Evolutionary conservation across 1,284 basidiomycete species (phyloP).

Genomic region (Fereydounia khargensis): DNA sequence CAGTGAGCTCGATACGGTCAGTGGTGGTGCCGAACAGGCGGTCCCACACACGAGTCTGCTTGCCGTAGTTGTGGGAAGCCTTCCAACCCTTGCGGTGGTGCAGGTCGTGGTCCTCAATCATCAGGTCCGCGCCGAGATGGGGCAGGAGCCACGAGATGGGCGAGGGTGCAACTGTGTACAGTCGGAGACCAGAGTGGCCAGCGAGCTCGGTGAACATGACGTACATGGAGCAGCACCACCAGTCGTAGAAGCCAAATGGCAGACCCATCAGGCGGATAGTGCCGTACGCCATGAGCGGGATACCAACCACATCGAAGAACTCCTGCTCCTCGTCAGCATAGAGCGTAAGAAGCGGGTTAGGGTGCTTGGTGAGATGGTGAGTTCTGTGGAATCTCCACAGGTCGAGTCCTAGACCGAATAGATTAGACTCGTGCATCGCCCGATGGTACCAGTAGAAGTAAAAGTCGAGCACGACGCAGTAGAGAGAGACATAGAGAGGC

Average conservation of each 20-base stretch:
- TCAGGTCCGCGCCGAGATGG: conserved; percentile 37
- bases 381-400: conserved; percentile 39
- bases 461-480: conserved; percentile 37
- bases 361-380: conserved; percentile 47
- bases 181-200: conserved; percentile 48
- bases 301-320: conserved; percentile 35
- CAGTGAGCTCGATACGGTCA: conserved; percentile 33
- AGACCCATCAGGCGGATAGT: conserved; percentile 12
- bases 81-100: conserved; percentile 51
- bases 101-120: conserved; percentile 55
- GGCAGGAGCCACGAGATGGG: conserved; percentile 21
- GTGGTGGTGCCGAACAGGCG: conserved; percentile 41
- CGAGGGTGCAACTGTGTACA: conserved; percentile 25
- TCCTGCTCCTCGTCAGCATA: conserved; percentile 49
- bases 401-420: no score
- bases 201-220: conserved; percentile 39
- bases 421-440: conserved; percentile 42
- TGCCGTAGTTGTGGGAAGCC: conserved; percentile 44
- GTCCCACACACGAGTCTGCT: conserved; percentile 53
- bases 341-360: conserved; percentile 29
- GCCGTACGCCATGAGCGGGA: conserved; percentile 32
- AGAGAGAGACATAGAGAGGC: conserved; percentile 34
- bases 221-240: conserved; percentile 25
- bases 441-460: conserved; percentile 52
- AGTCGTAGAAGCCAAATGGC: conserved; percentile 23